Evolutionary conservation across 169 alveolate species (phyloP), one percentile per base, ranked within the genome.

Genomic region (Eimeria maxima): DNA sequence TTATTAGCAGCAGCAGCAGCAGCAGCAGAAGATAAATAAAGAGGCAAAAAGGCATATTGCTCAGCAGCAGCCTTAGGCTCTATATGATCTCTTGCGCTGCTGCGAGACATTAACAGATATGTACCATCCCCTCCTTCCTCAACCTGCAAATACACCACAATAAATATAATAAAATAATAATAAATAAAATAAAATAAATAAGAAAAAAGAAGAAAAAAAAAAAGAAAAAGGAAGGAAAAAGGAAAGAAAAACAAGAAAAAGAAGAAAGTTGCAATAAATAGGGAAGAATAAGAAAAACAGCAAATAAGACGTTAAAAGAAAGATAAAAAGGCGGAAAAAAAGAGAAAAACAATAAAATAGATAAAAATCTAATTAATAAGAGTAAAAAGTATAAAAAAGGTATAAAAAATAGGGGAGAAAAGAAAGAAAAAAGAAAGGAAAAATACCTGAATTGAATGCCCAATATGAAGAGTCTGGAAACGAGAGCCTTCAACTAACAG

Each of bases 11-110:
- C n/a, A n/a, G n/a, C n/a, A n/a, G n/a, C n/a, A n/a, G n/a, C n/a
- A n/a, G n/a, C n/a, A n/a, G n/a, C 33, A 7, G 84, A 53, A 27
- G 45, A n/a, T 8, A 90, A 50, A 33, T 69, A 69, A 44, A 8
- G 63, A 27, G 88, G 63, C 24, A 55, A 10, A 29, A 90, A 90
- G 4, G 95, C 57, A 86, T 90, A 90, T 8, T 45, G 69, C 29
- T 90, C 95, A 3, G 76, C 88, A 38, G 95, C 73, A 3, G 95
- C 86, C 20, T 47, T 47, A 7, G 73, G 69, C 45, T 55, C 55
- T 3, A 90, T 55, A 44, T 90, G 95, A 44, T 90, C 63, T 5
- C 76, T 67, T 22, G 87, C 95, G 88, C 95, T 90, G 57, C 95
- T 90, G 11, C 95, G 86, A 29, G 95, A 65, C 95, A 90, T 90